Evolutionary conservation across 1,284 basidiomycete species (phyloP), one percentile per base, ranked within the genome.

Genomic region (Microbotryum lychnidis-dioicae): DNA sequence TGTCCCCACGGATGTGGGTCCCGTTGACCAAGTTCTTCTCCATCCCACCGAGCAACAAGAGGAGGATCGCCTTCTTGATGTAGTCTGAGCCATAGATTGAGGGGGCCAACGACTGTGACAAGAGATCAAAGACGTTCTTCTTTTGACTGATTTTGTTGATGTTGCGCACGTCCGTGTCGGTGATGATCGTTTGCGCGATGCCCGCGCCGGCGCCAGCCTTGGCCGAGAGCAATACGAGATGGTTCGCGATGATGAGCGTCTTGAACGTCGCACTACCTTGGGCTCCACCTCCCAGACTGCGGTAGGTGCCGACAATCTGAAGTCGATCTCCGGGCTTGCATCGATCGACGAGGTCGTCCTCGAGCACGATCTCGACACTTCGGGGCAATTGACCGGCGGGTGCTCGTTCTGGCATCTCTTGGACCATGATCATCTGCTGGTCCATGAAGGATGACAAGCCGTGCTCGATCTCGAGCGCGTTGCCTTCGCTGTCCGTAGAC

Each of bases 321-420:
- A 98, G 90, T 54, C 96, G 85, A 76, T 99, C 96, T 55, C 96
- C 96, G 4, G 96, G 96, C 76, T 98, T 98, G 76, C 92, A 97
- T 72, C 83, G 86, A 76, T 98, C 96, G 46, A 98, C 96, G 59
- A 98, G 79, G 75, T 99, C 96, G 71, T 97, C 94, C 69, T 97
- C 91, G 70, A 98, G 79, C 49, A 97, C 91, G 55, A 98, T 87
- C 74, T 98, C 96, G 50, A 93, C 89, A 72, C 91, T 92, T 48
- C 96, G 82, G 49, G 96, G 96, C 50, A 99, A 80, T 76, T 98
- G 94, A 31, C 96, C 96, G 23, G 96, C 87, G 21, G 96, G 96
- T 9, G 96, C 93, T 18, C 94, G 84, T 77, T 99, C 96, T 1
- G 96, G 96, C 94, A 98, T 98, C 75, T 99, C 96, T 77, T 99